These are phyloP conservation scores for Suillus weaverae DNA, from an alignment of 768 basidiomycete genomes.

Conservation along the genomic window DNA sequence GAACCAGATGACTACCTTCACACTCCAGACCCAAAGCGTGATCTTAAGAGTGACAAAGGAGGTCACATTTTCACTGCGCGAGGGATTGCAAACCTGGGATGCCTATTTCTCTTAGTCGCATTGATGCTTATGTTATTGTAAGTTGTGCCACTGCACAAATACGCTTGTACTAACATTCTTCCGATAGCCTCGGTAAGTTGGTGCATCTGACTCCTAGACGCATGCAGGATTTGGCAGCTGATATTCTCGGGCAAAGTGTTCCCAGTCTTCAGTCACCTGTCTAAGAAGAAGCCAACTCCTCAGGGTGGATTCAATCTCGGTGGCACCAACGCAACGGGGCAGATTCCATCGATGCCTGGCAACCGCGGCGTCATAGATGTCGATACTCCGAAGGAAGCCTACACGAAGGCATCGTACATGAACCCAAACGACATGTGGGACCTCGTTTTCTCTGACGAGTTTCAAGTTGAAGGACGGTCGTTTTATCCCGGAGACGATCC, in stretches of 20 bases:
- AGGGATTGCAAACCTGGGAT: slow-evolving; percentile 68
- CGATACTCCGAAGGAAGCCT: slow-evolving; percentile 49
- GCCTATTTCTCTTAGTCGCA: slow-evolving; percentile 54
- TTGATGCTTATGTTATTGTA: slow-evolving; percentile 57
- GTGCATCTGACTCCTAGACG: background rate
- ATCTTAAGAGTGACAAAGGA: slow-evolving; percentile 52
- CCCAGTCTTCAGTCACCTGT: slow-evolving; percentile 50
- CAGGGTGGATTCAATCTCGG: slow-evolving; percentile 71
- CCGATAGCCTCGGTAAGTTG: slow-evolving; percentile 13
- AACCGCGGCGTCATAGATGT: slow-evolving; percentile 53
- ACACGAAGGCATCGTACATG: slow-evolving; percentile 42
- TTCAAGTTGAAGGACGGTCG: slow-evolving; percentile 67
- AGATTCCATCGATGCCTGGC: slow-evolving; percentile 47
- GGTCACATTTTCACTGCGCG: slow-evolving; percentile 61
- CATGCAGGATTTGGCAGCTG: background rate
- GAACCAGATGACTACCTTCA: slow-evolving; percentile 68
- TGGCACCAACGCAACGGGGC: slow-evolving; percentile 72
- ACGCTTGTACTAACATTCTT: background rate
- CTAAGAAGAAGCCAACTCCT: slow-evolving; percentile 37
- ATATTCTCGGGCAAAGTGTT: slow-evolving; percentile 33
- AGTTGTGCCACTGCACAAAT: slow-evolving; percentile 25
- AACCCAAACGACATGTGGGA: slow-evolving; percentile 34
- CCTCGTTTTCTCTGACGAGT: slow-evolving; percentile 83
- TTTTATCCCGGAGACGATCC: slow-evolving; percentile 74
- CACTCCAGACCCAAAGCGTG: slow-evolving; percentile 58